phyloP scores from a whole-genome alignment of 179 eudicot species.

The Beta corolliflora region DNA sequence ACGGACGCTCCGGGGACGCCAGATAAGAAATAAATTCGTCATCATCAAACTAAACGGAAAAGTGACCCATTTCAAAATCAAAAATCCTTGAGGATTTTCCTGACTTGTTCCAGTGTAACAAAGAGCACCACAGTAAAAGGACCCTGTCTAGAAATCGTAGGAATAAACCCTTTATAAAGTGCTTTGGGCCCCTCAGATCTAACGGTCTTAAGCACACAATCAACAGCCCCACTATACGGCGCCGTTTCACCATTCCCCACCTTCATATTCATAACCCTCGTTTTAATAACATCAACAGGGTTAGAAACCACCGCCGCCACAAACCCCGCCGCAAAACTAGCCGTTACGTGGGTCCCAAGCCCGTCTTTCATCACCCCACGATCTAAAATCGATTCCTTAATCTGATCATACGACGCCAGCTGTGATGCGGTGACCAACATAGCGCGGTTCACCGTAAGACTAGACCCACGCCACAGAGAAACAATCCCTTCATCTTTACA shows the following conservation, averaged over 20 bases:
- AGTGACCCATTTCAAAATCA: not conserved
- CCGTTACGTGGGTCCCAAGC: slow-evolving; percentile 86
- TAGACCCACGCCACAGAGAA: slow-evolving; percentile 87
- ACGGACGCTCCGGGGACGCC: no score
- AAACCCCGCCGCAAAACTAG: slow-evolving; percentile 89
- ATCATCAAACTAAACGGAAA: not conserved
- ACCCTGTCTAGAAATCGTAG: slow-evolving; percentile 91
- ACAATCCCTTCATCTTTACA: slow-evolving; percentile 59
- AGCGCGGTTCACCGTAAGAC: slow-evolving; percentile 94
- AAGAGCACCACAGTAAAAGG: slow-evolving; percentile 90
- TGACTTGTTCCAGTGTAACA: slow-evolving; percentile 86
- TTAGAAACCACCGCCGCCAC: slow-evolving; percentile 89
- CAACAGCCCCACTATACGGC: slow-evolving; percentile 76
- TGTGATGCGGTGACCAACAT: slow-evolving; percentile 94
- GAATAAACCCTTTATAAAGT: slow-evolving; percentile 80
- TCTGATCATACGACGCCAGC: slow-evolving; percentile 80
- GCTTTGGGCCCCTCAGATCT: slow-evolving; percentile 71
- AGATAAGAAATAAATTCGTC: no score
- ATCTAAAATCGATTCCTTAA: slow-evolving; percentile 61
- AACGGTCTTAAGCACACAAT: slow-evolving; percentile 74
- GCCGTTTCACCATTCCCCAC: slow-evolving; percentile 52
- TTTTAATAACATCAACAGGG: slow-evolving; percentile 92
- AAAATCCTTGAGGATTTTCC: slow-evolving; percentile 77
- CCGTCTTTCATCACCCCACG: slow-evolving; percentile 71
- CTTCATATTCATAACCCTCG: slow-evolving; percentile 93